phyloP scores from a whole-genome alignment of 352 stramenopile species.

The Elongisporangium anandrum region DNA sequence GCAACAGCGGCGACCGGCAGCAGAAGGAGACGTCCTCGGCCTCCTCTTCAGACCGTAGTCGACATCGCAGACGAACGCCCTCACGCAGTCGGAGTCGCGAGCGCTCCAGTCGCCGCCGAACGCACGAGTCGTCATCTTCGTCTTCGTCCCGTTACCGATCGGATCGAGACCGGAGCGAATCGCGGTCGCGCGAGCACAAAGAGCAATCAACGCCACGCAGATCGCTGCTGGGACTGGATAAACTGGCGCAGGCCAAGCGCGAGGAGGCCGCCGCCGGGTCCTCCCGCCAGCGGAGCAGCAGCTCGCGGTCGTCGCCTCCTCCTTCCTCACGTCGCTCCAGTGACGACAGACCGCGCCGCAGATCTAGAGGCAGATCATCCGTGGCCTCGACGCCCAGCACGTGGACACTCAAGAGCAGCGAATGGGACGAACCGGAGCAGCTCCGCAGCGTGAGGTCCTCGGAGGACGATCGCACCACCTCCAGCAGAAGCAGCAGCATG shows the following conservation, averaged over 20 bases:
- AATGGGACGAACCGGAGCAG: conserved; percentile 75
- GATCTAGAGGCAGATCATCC: conserved; percentile 3
- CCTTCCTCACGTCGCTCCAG: background rate
- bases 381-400: conserved; percentile 12
- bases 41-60: background rate
- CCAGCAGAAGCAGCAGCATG: conserved; percentile 1
- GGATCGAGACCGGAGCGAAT: conserved; percentile 7
- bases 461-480: conserved; percentile 1
- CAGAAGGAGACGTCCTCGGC: background rate
- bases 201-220: conserved; percentile 4
- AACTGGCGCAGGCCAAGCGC: conserved; percentile 57
- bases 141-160: conserved; percentile 4
- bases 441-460: conserved; percentile 42
- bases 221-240: conserved; percentile 59
- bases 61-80: conserved; percentile 5
- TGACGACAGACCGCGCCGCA: conserved; percentile 1
- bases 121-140: background rate
- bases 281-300: background rate
- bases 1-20: conserved; percentile 1
- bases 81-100: conserved; percentile 12
- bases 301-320: background rate
- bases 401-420: conserved; percentile 40
- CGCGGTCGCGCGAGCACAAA: background rate
- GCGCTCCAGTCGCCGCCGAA: conserved; percentile 1
- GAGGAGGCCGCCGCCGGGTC: conserved; percentile 18